Evolutionary conservation across 176 grass and related monocot species (phyloP).

Genomic region (Avena sativa): DNA sequence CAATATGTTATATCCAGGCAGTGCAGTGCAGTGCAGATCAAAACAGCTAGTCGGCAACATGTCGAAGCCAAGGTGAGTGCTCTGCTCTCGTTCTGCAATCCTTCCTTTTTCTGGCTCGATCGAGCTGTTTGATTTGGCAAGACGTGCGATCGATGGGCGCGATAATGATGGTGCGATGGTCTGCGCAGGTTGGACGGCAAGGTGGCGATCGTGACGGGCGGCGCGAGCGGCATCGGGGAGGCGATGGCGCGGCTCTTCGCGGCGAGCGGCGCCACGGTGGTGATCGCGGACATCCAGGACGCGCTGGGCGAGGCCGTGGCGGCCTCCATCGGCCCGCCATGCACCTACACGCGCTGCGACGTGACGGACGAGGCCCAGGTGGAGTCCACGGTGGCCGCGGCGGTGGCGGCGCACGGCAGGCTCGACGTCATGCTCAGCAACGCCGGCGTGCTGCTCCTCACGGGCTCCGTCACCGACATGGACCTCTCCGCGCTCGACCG

Average conservation of each 20-base stretch:
- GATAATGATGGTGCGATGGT: background rate
- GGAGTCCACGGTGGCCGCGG: constrained; percentile 51
- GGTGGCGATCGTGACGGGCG: constrained; percentile 81
- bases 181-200: constrained; percentile 73
- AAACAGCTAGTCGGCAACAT: constrained; percentile 5
- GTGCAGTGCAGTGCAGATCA: constrained; percentile 2
- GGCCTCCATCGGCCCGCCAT: constrained; percentile 42
- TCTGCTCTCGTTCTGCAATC: background rate
- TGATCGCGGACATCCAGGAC: constrained; percentile 87
- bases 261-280: constrained; percentile 66
- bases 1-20: background rate
- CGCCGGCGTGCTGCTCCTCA: constrained; percentile 64
- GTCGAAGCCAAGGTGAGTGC: constrained; percentile 51
- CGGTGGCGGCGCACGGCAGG: constrained; percentile 60
- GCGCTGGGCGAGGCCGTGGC: constrained; percentile 59
- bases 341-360: constrained; percentile 73
- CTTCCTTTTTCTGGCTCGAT: background rate
- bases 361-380: constrained; percentile 80
- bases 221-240: constrained; percentile 82
- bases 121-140: background rate
- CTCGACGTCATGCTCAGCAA: constrained; percentile 86
- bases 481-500: constrained; percentile 61
- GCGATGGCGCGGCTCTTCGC: constrained; percentile 73
- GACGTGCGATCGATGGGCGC: background rate
- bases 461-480: constrained; percentile 54